phyloP scores from a whole-genome alignment of 2,329 filamentous ascomycete species.

The Ceratocystis cubensis region DNA sequence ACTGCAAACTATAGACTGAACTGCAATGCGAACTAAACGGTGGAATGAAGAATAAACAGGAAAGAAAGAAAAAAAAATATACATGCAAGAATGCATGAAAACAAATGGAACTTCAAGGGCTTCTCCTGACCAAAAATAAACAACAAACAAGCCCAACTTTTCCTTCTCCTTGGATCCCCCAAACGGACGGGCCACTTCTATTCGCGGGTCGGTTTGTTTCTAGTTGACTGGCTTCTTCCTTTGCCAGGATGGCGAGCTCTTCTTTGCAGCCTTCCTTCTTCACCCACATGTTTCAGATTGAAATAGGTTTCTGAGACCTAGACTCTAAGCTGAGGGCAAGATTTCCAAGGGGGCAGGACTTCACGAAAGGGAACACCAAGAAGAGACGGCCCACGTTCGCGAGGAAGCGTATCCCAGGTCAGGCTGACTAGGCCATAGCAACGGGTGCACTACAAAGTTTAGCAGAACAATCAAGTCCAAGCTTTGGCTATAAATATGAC shows the following conservation, averaged over 20 bases:
- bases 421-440: background rate
- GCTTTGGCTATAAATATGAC: conserved; percentile 1
- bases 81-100: background rate
- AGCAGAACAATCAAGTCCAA: background rate
- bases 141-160: background rate
- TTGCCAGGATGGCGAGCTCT: background rate
- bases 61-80: background rate
- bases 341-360: background rate
- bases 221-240: background rate
- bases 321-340: conserved; percentile 1
- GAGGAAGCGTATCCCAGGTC: no score
- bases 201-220: background rate
- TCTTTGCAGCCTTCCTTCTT: background rate
- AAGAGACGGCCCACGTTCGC: no score
- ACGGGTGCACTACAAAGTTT: background rate
- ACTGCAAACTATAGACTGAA: no score
- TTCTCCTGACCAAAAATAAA: conserved; percentile 5
- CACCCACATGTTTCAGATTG: conserved; percentile 9
- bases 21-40: background rate
- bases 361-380: background rate
- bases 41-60: background rate
- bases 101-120: background rate
- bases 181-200: conserved; percentile 5
- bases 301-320: conserved; percentile 7
- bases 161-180: background rate